A percentile compares a stretch with the other conserved stretches of the same genome.
Conservation (phyloP, 1,139 yeast genomes). For the Petasospora rhodanensis region DNA sequence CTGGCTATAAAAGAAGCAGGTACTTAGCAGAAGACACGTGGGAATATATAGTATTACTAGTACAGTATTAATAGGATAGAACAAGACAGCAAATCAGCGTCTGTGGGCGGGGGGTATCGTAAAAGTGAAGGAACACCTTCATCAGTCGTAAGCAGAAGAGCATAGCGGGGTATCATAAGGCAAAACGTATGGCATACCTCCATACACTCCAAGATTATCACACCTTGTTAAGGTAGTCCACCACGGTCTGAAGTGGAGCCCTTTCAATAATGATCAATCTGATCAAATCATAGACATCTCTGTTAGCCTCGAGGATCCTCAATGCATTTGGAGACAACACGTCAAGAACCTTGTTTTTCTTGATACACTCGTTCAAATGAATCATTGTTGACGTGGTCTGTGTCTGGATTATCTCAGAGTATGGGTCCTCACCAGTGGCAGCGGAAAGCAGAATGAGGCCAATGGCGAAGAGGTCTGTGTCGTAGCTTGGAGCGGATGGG, state of each 20-base stretch:
- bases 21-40: too few species aligned
- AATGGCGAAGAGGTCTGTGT: constrained; percentile 31
- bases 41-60: too few species aligned
- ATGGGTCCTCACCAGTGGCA: constrained; percentile 33
- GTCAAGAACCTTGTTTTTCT: constrained; percentile 20
- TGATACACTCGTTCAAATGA: constrained; percentile 19
- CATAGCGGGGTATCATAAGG: constrained; percentile 1
- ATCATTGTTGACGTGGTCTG: constrained; percentile 10
- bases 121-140: too few species aligned
- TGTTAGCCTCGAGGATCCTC: constrained; percentile 9
- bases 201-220: too few species aligned
- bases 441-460: constrained; percentile 32
- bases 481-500: constrained; percentile 23
- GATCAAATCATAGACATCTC: constrained; percentile 10
- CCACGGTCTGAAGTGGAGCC: constrained; percentile 9
- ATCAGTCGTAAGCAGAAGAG: too few species aligned
- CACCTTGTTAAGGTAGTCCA: constrained; percentile 5
- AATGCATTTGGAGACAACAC: constrained; percentile 4
- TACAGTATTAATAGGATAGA: too few species aligned
- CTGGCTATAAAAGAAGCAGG: too few species aligned
- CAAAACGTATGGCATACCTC: too few species aligned
- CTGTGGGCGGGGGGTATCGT: too few species aligned
- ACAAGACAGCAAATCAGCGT: too few species aligned
- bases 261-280: constrained; percentile 15
- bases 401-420: constrained; percentile 15